Evolutionary conservation across 2,329 filamentous ascomycete species (phyloP), one percentile per base, ranked within the genome.

Genomic region (Aspergillus puulaauensis): DNA sequence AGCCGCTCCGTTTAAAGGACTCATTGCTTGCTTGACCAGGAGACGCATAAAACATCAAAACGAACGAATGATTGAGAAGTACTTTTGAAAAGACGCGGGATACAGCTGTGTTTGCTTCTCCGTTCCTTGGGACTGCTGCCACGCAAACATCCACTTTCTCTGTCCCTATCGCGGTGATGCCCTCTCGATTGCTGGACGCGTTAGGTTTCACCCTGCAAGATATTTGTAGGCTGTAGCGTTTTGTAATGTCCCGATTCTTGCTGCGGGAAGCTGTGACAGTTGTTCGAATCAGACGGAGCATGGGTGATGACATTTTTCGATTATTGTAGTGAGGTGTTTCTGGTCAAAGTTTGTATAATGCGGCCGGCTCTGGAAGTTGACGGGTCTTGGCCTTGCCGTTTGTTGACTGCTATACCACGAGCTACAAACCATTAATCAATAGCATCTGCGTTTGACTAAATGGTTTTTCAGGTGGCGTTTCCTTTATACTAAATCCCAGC

Each of bases 71-170:
- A 31, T 46, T 8, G 12, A 44, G 23, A 17, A 23, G 19, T 64
- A 86, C 85, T 67, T 84, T 76, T 61, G 87, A 86, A 55, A 91
- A 75, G 4, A 90, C 73, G 39, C 82, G 77, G 49, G 85, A 74
- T 2, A 90, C 85, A 4, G 88, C 87, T 67, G 82, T 83, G 68
- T 91, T 91, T 5, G 88, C 84, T 68, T 89, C 86, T 14, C 87
- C 87, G 14, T 90, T 86, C 59, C 82, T 80, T 11, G 88, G 80
- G 61, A 82, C 86, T 0, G 86, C 87, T 0, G 87, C 75, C 2
- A 90, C 87, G 48, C 86, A 88, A 1, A 91, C 70, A 59, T 89
- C 83, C 47, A 91, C 80, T 2, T 75, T 75, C 6, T 83, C 79
- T 23, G 85, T 79, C 0, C 81, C 80, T 4, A 91, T 72, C 0